Evolutionary conservation across 2,329 filamentous ascomycete genomes (phyloP).

Genomic region (Venturia carpophila): DNA sequence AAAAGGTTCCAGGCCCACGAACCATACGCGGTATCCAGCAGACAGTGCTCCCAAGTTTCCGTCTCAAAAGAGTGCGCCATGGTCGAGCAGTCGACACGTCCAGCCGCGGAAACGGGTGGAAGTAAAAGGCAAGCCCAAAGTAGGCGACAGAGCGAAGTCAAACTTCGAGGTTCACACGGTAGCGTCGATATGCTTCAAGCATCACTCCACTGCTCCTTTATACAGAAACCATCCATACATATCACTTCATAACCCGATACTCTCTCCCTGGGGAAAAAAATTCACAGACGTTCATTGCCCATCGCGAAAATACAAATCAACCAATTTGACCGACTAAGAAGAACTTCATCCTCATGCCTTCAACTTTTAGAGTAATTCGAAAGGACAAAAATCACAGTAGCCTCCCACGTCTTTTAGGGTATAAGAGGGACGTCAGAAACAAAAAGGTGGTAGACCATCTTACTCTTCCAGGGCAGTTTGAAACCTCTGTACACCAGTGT

Average conservation of each 20-base stretch:
- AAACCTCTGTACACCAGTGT: not conserved
- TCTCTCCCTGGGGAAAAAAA: not conserved
- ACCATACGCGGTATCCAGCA: not conserved
- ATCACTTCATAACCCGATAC: not conserved
- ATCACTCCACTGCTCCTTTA: no score
- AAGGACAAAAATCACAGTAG: not conserved
- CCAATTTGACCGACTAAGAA: not conserved
- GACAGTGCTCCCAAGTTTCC: not conserved
- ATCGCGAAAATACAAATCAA: not conserved
- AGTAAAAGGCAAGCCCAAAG: no score
- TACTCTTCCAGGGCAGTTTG: not conserved
- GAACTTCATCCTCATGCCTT: not conserved
- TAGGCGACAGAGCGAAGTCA: no score
- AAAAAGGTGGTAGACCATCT: not conserved
- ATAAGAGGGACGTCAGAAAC: not conserved
- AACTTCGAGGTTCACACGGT: no score
- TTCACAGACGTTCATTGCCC: not conserved
- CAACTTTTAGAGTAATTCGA: not conserved
- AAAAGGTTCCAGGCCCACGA: not conserved
- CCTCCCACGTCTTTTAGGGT: slow-evolving; percentile 4
- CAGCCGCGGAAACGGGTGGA: no score
- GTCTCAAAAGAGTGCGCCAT: not conserved
- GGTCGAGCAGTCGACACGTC: no score
- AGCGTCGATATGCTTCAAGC: no score
- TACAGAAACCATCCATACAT: no score